Conservation (phyloP, 805 yeast genomes). For the Lipomyces chichibuensis region DNA sequence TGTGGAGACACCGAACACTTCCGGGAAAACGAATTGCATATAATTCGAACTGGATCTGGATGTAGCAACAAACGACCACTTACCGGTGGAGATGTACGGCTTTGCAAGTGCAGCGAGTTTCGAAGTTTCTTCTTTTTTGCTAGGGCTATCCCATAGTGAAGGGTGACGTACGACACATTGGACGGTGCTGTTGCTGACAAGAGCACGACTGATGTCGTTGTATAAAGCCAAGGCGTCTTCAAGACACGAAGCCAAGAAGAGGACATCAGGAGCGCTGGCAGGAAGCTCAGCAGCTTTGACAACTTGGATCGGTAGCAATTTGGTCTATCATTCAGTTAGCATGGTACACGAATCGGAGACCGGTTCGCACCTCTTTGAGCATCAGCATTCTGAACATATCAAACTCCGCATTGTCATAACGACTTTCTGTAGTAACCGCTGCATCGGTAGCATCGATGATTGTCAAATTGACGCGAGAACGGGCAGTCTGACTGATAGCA, state of each 20-base stretch:
- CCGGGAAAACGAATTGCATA: background rate
- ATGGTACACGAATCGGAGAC: background rate
- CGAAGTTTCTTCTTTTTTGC: background rate
- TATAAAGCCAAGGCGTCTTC: background rate
- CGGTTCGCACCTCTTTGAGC: background rate
- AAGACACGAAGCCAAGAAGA: constrained; percentile 1
- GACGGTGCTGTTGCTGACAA: background rate
- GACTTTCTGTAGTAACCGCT: background rate
- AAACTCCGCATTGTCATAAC: background rate
- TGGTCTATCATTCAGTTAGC: background rate
- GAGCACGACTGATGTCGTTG: background rate
- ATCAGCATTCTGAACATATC: background rate
- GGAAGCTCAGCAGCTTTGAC: background rate
- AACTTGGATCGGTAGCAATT: background rate
- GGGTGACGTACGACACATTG: constrained; percentile 7
- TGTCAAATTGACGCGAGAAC: background rate
- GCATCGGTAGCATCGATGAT: constrained; percentile 4
- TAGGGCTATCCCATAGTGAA: background rate
- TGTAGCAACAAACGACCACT: constrained; percentile 7
- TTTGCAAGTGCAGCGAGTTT: background rate
- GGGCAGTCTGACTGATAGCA: background rate
- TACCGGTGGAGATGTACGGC: background rate
- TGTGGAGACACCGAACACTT: background rate
- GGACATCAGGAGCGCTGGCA: background rate
- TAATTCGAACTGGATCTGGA: background rate